Evolutionary conservation across 225 moss, liverwort and hornwort species (phyloP).

Genomic region (Sphagnum contortum): DNA sequence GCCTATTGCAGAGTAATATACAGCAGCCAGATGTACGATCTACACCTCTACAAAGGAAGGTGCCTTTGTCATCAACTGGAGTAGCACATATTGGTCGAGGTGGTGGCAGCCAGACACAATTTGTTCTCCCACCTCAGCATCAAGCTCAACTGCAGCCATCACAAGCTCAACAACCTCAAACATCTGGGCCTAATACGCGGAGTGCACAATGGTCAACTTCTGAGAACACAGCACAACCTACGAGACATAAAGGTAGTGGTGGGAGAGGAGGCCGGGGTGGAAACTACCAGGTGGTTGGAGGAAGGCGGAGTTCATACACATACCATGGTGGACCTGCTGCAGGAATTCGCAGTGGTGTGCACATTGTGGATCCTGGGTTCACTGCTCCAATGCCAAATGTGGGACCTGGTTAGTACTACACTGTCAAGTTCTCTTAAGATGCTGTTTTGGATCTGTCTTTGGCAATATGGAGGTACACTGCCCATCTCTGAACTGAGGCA

Average conservation of each 20-base stretch:
- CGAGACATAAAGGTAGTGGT: conserved; percentile 50
- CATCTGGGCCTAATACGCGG: conserved; percentile 18
- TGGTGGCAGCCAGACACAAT: conserved; percentile 41
- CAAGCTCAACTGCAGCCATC: conserved; percentile 35
- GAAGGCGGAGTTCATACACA: conserved; percentile 61
- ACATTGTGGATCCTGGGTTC: conserved; percentile 74
- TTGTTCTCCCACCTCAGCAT: conserved; percentile 24
- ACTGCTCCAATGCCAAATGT: conserved; percentile 63
- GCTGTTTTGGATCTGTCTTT: background rate
- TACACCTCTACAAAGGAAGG: conserved; percentile 48
- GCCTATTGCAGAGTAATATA: conserved; percentile 18
- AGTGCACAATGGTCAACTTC: conserved; percentile 28
- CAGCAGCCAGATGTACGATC: conserved; percentile 22
- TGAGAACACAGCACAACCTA: conserved; percentile 36
- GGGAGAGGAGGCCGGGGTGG: conserved; percentile 54
- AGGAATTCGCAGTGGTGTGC: conserved; percentile 49
- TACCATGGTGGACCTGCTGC: conserved; percentile 52
- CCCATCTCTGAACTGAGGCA: too few relatives aligned
- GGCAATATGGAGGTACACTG: background rate
- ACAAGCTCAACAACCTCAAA: conserved; percentile 43
- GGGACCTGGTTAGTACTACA: conserved; percentile 68
- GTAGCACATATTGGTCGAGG: conserved; percentile 40
- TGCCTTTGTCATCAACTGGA: conserved; percentile 15
- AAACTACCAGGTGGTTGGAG: conserved; percentile 41
- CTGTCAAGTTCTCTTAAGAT: background rate